Evolutionary conservation across 225 moss, liverwort and hornwort species (phyloP), one percentile per base, ranked within the genome.

Genomic region (Neckera pumila): DNA sequence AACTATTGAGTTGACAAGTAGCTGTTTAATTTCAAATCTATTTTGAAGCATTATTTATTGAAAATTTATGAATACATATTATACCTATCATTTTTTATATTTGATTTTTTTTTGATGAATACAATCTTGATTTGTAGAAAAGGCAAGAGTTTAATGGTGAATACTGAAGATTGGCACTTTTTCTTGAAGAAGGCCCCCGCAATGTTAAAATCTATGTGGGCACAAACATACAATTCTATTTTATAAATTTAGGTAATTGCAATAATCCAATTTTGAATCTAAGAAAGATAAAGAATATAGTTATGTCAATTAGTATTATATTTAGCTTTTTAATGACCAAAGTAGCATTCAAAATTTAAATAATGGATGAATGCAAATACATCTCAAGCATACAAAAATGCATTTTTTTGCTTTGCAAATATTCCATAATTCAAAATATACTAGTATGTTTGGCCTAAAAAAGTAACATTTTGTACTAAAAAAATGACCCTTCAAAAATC

Each of bases 111-210:
- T 74, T 31, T 0, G 14, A 1, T 74, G 19, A 30, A 30, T 19
- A 12, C 1, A 74, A 74, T 74, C 47, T 74, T 74, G 4, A 74
- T 74, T 47, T 30, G 6, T 74, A 3, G 0, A 47, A 40, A 74
- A 45, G 4, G 4, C 3, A 45, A 45, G 30, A 45, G 0, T 28
- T 45, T 17, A 6, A 45, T 45, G 4, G 31, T 31, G 4, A 47
- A 73, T 45, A 54, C 9, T 56, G 16, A 8, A 47, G 18, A 19
- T 18, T 4, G 6, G 2, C 6, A 47, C 2, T 31, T 47, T 74
- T 1, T 31, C 7, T 31, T 45, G 0, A 9, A 0, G 1, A 31
- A 74, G 11, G 6, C 6, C 19, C 30, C 4, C 4, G 0, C 5
- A 17, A 45, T 73, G 6, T 74, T 17, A 17, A 28, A 30, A 74